Conservation (phyloP, 2,329 filamentous ascomycete species). For the Pseudogymnoascus sp. region DNA sequence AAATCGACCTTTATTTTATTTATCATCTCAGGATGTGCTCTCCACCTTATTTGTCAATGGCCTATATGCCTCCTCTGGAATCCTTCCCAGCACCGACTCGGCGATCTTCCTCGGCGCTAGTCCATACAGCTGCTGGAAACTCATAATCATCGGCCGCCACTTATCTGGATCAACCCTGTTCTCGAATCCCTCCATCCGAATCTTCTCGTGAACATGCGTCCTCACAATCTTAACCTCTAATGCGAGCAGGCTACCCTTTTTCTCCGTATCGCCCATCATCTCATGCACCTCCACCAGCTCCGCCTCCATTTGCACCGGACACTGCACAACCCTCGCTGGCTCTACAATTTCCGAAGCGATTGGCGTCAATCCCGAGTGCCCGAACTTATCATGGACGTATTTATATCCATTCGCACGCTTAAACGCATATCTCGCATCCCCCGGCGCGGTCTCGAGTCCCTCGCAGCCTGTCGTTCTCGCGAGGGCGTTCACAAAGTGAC, state of each 20-base stretch:
- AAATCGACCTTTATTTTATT: neutral
- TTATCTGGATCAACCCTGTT: slow-evolving; percentile 37
- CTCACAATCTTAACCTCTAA: slow-evolving; percentile 33
- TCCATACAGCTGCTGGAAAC: slow-evolving; percentile 37
- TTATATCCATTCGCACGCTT: slow-evolving; percentile 29
- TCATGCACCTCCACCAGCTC: slow-evolving; percentile 29
- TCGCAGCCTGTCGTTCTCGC: slow-evolving; percentile 15
- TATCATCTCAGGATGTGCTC: neutral
- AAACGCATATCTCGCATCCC: slow-evolving; percentile 20
- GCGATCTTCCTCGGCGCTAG: slow-evolving; percentile 25
- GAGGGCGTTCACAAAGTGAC: slow-evolving; percentile 23
- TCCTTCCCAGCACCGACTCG: slow-evolving; percentile 20
- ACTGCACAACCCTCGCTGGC: slow-evolving; percentile 32
- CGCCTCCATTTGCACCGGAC: slow-evolving; percentile 37
- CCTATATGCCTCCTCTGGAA: slow-evolving; percentile 30
- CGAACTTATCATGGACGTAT: slow-evolving; percentile 35
- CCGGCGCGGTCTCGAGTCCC: neutral
- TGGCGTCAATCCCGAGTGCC: slow-evolving; percentile 28
- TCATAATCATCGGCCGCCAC: slow-evolving; percentile 39
- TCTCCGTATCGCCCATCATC: slow-evolving; percentile 29
- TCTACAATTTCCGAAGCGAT: slow-evolving; percentile 29
- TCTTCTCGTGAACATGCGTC: slow-evolving; percentile 27
- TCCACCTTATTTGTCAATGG: slow-evolving; percentile 9
- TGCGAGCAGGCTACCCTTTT: slow-evolving; percentile 23
- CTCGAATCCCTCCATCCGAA: slow-evolving; percentile 31